Base-by-base conservation (phyloP, 768 basidiomycete species). In the Mycena filopes region DNA sequence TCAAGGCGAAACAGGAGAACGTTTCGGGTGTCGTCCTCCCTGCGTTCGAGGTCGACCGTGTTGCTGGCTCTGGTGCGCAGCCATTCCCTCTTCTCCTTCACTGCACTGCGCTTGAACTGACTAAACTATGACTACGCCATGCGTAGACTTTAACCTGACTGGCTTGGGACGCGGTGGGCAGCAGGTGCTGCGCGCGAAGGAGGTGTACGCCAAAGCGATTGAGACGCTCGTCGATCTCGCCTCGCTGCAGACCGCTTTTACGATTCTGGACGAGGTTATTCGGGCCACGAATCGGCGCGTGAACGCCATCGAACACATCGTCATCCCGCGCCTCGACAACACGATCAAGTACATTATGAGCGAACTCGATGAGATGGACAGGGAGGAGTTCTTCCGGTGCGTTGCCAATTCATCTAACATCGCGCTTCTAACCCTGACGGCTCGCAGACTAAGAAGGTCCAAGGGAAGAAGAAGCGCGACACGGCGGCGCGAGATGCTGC, bases 211-310 rank as follows among this genome's bases (percentile, higher is more conserved):
- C 1, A 98, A 99, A 75, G 98, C 98, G 2, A 89, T 99, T 26
- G 96, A 97, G 78, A 98, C 96, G 4, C 85, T 99, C 28, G 97
- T 99, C 41, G 97, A 99, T 78, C 87, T 99, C 38, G 98, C 98
- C 1, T 97, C 95, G 15, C 82, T 99, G 43, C 93, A 99, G 81
- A 99, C 98, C 0, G 98, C 98, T 6, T 99, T 99, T 81, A 97
- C 91, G 61, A 98, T 99, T 70, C 87, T 99, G 40, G 98, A 99
- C 78, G 98, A 99, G 79, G 98, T 99, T 65, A 99, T 99, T 73
- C 93, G 95, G 49, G 95, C 96, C n/a, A 99, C 98, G 40, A 99
- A 99, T 78, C 93, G 98, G 55, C 90, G 98, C 67, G 98, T 99
- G 42, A 99, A 99, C 74, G 98, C 98, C 3, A 97, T 99, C 69